phyloP scores from a whole-genome alignment of 2,329 filamentous ascomycete genomes.

The Colletotrichum incanum region DNA sequence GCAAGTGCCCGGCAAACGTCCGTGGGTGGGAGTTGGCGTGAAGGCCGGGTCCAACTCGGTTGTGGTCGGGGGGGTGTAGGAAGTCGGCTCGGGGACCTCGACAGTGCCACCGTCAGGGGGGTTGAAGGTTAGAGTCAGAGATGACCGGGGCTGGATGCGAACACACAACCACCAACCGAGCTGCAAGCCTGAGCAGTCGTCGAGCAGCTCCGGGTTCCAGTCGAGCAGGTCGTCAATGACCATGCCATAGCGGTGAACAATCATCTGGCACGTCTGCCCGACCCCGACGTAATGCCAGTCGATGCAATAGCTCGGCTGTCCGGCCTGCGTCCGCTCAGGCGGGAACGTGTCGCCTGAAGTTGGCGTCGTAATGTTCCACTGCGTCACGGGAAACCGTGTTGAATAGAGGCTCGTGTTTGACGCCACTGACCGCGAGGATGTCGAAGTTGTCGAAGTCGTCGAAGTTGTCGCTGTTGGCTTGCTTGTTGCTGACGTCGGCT shows the following conservation, averaged over 20 bases:
- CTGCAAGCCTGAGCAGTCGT: slow-evolving; percentile 40
- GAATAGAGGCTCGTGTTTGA: slow-evolving; percentile 17
- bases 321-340: slow-evolving; percentile 44
- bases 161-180: slow-evolving; percentile 11
- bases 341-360: slow-evolving; percentile 40
- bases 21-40: slow-evolving; percentile 26
- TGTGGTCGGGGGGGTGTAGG: neutral
- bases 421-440: too few relatives aligned
- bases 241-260: slow-evolving; percentile 16
- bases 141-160: slow-evolving; percentile 3
- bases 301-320: slow-evolving; percentile 43
- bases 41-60: slow-evolving; percentile 31
- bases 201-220: slow-evolving; percentile 41
- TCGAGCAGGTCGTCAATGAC: neutral
- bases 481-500: slow-evolving; percentile 16
- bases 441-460: neutral
- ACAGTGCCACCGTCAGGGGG: neutral
- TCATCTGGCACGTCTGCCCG: slow-evolving; percentile 32
- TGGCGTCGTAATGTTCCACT: slow-evolving; percentile 26
- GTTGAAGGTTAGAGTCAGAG: slow-evolving; percentile 11
- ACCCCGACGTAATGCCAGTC: slow-evolving; percentile 36
- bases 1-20: slow-evolving; percentile 38
- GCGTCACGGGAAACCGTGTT: slow-evolving; percentile 28
- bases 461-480: slow-evolving; percentile 24
- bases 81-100: neutral